phyloP scores from a whole-genome alignment of 1,284 basidiomycete genomes.

The Cutaneotrichosporon sp. region DNA sequence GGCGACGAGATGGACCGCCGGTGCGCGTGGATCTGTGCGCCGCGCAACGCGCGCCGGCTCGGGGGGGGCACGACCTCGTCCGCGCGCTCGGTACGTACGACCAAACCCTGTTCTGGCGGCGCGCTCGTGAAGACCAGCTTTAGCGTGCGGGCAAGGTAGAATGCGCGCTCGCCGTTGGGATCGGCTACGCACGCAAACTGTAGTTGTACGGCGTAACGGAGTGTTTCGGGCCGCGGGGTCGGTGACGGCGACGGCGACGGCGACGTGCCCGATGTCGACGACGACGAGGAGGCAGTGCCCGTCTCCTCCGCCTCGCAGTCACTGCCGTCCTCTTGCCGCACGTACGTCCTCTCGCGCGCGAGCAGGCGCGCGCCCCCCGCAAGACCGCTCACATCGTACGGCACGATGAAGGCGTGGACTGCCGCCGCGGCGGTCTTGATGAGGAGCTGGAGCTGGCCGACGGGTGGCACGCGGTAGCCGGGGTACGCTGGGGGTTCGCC shows the following conservation, averaged over 20 bases:
- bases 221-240: slow-evolving; percentile 10
- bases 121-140: slow-evolving; percentile 40
- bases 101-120: slow-evolving; percentile 21
- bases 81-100: slow-evolving; percentile 31
- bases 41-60: neutral
- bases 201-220: slow-evolving; percentile 50
- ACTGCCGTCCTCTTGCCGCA: neutral
- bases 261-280: neutral
- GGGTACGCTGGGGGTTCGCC: slow-evolving; percentile 46
- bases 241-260: neutral
- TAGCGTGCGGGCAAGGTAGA: slow-evolving; percentile 39
- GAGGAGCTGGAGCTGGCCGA: slow-evolving; percentile 53
- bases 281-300: neutral
- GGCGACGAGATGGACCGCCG: neutral
- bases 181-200: slow-evolving; percentile 43
- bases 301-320: neutral
- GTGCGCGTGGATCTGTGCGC: neutral
- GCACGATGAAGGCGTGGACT: slow-evolving; percentile 52
- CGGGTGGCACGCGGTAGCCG: slow-evolving; percentile 50
- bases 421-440: slow-evolving; percentile 50
- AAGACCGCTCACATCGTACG: slow-evolving; percentile 51
- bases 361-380: slow-evolving; percentile 37
- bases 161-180: slow-evolving; percentile 13
- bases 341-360: slow-evolving; percentile 40
- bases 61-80: slow-evolving; percentile 39